Conservation (phyloP, 2,329 filamentous ascomycete genomes). For the Escovopsis sp. region DNA sequence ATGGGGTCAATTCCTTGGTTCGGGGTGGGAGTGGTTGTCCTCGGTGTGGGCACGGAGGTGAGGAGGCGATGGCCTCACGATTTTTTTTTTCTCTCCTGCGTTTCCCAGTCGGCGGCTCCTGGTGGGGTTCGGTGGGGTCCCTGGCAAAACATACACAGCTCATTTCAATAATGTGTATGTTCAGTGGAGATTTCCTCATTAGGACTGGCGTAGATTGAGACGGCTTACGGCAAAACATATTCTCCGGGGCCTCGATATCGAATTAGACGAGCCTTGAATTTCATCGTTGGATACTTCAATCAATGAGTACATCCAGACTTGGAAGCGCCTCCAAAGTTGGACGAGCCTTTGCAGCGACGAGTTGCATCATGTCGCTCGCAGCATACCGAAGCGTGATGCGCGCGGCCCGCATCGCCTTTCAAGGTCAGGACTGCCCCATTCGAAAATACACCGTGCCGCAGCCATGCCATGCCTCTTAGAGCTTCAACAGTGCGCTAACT, state of each 20-base stretch:
- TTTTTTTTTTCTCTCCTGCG: neutral
- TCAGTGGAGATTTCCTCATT: too few species aligned
- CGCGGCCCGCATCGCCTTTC: conserved; percentile 68
- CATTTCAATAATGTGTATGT: neutral
- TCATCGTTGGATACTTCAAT: too few species aligned
- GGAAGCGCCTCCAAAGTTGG: too few species aligned
- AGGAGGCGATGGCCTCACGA: neutral
- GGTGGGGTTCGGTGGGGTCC: too few species aligned
- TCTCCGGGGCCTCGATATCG: too few species aligned
- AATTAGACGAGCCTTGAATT: too few species aligned
- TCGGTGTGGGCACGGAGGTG: too few species aligned
- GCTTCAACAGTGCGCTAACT: neutral
- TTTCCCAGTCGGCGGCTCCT: too few species aligned
- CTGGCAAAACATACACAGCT: too few species aligned
- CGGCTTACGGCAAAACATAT: too few species aligned
- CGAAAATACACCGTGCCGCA: neutral
- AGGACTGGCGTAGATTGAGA: too few species aligned
- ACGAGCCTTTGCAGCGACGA: neutral
- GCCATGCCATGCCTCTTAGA: neutral
- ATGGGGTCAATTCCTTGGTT: neutral
- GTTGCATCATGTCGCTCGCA: conserved; percentile 45
- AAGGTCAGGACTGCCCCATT: conserved; percentile 37
- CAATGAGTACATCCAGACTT: too few species aligned
- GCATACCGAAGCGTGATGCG: conserved; percentile 75
- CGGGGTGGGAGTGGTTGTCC: neutral